Base-by-base conservation (phyloP, 257 asterid genomes). In the Scutellaria baicalensis region DNA sequence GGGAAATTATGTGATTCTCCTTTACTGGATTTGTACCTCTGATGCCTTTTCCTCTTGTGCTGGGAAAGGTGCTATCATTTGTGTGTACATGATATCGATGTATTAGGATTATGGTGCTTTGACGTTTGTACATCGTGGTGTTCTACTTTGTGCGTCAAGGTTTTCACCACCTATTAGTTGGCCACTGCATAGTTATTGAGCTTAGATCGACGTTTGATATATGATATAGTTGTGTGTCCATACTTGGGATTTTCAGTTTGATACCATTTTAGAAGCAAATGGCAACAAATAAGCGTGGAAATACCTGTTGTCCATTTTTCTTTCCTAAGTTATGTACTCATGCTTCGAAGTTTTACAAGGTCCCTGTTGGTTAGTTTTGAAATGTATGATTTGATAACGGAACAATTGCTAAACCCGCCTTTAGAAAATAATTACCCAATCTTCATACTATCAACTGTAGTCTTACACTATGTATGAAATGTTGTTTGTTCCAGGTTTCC, bases 401-500 rank as follows among this genome's bases (percentile, higher is more conserved):
- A 51, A 51, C 33, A 51, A 18, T 21, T 39, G 5, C 35, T 31
- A 27, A 27, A 27, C 33, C 33, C 33, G 4, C 33, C 33, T 27
- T 27, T 27, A 27, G 4, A 27, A 27, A 27, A 27, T 27, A 27
- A 27, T 27, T 27, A 27, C 33, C 33, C 33, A 27, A 3, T 27
- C 2, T 27, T 35, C 33, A 6, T 31, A 8, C 4, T 47, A 9
- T 62, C 23, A n/a, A 49, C 8, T 49, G 23, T 23, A 52, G 51
- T 27, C 73, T 54, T 18, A 56, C 63, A 21, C 60, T 38, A 31
- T 35, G 71, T 66, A 31, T 40, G 9, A 48, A 42, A 31, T 52
- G 20, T 47, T 66, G 72, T 56, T 51, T 31, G 20, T 70, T 71
- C 68, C 75, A 91, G 97, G 95, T 91, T 17, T 91, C 99, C 4